phyloP scores from a whole-genome alignment of 148 eudicot genomes.

The Amaranthus hypochondriacus region DNA sequence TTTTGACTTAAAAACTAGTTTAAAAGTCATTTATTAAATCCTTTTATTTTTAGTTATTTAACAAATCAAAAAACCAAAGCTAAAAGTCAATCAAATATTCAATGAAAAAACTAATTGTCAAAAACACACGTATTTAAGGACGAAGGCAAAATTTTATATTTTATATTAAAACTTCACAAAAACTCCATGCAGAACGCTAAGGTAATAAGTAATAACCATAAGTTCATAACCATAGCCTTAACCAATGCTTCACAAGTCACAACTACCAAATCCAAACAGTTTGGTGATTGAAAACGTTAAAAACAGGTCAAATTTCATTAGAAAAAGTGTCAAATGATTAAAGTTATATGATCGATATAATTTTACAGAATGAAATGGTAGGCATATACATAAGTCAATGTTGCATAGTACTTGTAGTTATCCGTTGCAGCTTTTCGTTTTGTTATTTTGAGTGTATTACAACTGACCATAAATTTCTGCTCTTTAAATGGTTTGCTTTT shows the following conservation, averaged over 20 bases:
- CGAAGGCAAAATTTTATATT: too few relatives aligned
- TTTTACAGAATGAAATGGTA: slow-evolving; percentile 5
- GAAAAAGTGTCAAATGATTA: not conserved
- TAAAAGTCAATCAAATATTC: too few relatives aligned
- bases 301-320: not conserved
- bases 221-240: too few relatives aligned
- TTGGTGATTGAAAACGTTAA: not conserved
- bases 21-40: too few relatives aligned
- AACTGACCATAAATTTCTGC: slow-evolving; percentile 7
- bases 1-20: too few relatives aligned
- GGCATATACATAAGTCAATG: slow-evolving; percentile 11
- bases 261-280: not conserved
- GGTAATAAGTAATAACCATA: too few relatives aligned
- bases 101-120: too few relatives aligned
- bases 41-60: too few relatives aligned
- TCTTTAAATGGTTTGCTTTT: slow-evolving; percentile 2
- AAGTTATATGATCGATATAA: slow-evolving; percentile 11
- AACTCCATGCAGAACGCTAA: too few relatives aligned
- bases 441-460: not conserved
- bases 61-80: too few relatives aligned
- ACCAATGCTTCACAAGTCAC: not conserved
- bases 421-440: slow-evolving; percentile 13
- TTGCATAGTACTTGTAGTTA: not conserved
- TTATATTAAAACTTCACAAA: too few relatives aligned
- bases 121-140: too few relatives aligned